Evolutionary conservation across 2,329 filamentous ascomycete species (phyloP).

Genomic region (Colletotrichum sp.): DNA sequence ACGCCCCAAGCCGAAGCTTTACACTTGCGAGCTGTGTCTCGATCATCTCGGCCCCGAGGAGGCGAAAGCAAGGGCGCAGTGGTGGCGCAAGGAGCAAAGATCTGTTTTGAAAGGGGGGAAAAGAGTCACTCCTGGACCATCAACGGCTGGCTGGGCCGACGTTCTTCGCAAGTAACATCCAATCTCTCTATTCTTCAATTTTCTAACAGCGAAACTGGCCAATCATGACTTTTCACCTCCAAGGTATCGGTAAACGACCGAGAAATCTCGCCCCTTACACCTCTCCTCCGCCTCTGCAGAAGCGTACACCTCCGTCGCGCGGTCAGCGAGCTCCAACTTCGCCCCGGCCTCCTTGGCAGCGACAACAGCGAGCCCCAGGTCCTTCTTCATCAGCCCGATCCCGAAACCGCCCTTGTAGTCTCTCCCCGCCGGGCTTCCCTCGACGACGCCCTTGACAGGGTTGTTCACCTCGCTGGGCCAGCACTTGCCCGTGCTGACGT

Average conservation of each 20-base stretch:
- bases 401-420: slow-evolving; percentile 83
- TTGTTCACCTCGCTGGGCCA: slow-evolving; percentile 98
- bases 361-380: slow-evolving; percentile 74
- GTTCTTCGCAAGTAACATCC: background rate
- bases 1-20: background rate
- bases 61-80: background rate
- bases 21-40: slow-evolving; percentile 1
- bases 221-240: slow-evolving; percentile 51
- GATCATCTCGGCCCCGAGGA: slow-evolving; percentile 1
- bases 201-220: background rate
- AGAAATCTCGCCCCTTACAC: slow-evolving; percentile 78
- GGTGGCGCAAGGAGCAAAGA: background rate
- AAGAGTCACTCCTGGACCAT: background rate
- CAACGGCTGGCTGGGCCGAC: background rate
- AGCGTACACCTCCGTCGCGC: slow-evolving; percentile 71
- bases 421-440: slow-evolving; percentile 73
- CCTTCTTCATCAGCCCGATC: slow-evolving; percentile 81
- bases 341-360: slow-evolving; percentile 73
- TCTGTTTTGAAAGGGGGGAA: background rate
- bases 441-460: slow-evolving; percentile 84
- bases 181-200: background rate
- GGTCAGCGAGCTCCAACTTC: slow-evolving; percentile 66
- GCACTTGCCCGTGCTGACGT: slow-evolving; percentile 90
- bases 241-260: slow-evolving; percentile 78
- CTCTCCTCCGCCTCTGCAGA: slow-evolving; percentile 63